These are phyloP conservation scores for Porphyra umbilicalis DNA, from an alignment of 31 red algal genomes.

Conservation along the genomic window DNA sequence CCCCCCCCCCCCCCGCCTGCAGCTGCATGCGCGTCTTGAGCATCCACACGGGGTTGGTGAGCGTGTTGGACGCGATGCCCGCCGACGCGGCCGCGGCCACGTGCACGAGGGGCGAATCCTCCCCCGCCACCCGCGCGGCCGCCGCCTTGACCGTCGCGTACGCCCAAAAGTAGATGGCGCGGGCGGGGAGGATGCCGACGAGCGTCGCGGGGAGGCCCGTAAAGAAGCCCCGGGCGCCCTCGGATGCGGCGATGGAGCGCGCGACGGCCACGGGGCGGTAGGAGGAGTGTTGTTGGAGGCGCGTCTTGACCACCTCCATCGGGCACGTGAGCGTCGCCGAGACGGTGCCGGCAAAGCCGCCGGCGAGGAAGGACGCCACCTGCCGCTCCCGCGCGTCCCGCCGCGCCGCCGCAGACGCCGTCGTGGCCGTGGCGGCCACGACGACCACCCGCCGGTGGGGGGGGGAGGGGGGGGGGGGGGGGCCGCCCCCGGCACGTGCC, in stretches of 20 bases:
- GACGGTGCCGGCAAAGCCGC: constrained; percentile 85
- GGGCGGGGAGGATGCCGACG: constrained; percentile 90
- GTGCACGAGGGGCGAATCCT: constrained; percentile 48
- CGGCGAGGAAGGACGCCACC: constrained; percentile 74
- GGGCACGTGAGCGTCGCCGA: constrained; percentile 88
- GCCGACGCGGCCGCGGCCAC: constrained; percentile 80
- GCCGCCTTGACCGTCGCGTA: constrained; percentile 80
- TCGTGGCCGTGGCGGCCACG: not conserved
- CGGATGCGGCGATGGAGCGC: constrained; percentile 56
- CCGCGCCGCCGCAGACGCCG: not conserved
- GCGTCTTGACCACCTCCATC: constrained; percentile 95
- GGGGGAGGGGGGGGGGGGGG: not conserved
- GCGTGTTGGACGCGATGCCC: constrained; percentile 76
- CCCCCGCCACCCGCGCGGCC: constrained; percentile 25
- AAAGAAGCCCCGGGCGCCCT: constrained; percentile 89
- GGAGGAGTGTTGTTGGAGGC: constrained; percentile 15
- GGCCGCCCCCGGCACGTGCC: too few species aligned
- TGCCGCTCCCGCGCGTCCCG: constrained; percentile 7
- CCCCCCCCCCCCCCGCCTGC: constrained; percentile 45
- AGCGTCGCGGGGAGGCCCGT: constrained; percentile 80
- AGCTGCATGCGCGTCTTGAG: constrained; percentile 92
- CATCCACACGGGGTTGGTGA: constrained; percentile 97
- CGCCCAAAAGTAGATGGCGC: constrained; percentile 96
- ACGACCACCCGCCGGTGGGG: not conserved
- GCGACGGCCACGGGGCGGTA: constrained; percentile 39